A percentile compares a stretch with the other conserved stretches of the same genome.
These are phyloP conservation scores for Didymella pomorum DNA, from an alignment of 2,329 filamentous ascomycete species.

Conservation along the genomic window DNA sequence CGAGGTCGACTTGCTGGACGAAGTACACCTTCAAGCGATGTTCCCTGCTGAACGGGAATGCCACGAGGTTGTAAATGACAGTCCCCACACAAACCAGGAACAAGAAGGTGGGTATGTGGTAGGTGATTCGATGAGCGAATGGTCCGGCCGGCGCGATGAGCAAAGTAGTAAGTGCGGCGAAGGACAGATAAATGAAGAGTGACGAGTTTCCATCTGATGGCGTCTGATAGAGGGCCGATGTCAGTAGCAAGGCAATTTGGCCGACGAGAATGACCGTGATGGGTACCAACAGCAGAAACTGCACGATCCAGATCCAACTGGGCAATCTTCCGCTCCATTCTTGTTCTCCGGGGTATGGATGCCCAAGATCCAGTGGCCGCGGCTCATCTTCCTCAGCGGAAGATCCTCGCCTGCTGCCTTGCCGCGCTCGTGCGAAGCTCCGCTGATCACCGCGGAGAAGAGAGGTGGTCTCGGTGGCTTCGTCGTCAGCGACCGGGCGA, in stretches of 20 bases:
- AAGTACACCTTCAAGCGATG: constrained; percentile 89
- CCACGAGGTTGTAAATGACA: constrained; percentile 82
- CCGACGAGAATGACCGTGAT: constrained; percentile 79
- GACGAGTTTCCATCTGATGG: constrained; percentile 81
- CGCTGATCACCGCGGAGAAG: constrained; percentile 61
- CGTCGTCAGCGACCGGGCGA: constrained; percentile 47
- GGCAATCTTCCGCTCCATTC: constrained; percentile 82
- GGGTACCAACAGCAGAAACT: constrained; percentile 82
- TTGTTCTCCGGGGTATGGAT: constrained; percentile 75
- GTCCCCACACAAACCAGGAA: constrained; percentile 77
- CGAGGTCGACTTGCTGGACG: constrained; percentile 80
- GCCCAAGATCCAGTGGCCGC: constrained; percentile 45
- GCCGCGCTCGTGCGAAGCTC: constrained; percentile 65
- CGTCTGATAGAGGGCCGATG: constrained; percentile 78
- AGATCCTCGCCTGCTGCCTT: constrained; percentile 53
- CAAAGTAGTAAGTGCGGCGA: constrained; percentile 73
- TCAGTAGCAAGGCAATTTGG: constrained; percentile 77
- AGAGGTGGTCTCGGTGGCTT: constrained; percentile 64
- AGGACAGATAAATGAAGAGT: constrained; percentile 74
- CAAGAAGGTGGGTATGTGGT: constrained; percentile 81
- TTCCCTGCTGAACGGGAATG: constrained; percentile 85
- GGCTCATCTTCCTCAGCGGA: constrained; percentile 49
- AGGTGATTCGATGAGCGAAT: constrained; percentile 85
- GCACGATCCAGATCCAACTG: constrained; percentile 85
- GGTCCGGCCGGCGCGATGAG: constrained; percentile 79